phyloP scores from a whole-genome alignment of 2,329 filamentous ascomycete genomes.

The Exophiala spinifera region DNA sequence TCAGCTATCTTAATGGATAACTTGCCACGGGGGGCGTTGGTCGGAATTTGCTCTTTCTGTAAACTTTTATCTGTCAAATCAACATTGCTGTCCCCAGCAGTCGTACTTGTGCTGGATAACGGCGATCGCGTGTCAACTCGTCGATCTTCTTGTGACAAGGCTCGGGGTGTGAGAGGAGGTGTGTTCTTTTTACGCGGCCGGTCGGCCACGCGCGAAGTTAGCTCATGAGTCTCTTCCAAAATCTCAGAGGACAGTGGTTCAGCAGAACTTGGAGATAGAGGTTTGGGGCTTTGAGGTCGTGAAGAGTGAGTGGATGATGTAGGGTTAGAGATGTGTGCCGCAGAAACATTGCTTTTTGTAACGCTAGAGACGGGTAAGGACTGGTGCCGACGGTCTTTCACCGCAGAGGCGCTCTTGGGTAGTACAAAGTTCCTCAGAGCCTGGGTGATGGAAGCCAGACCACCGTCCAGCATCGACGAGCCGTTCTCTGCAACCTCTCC shows the following conservation, averaged over 20 bases:
- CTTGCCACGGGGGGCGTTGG: slow-evolving; percentile 72
- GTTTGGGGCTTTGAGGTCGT: slow-evolving; percentile 48
- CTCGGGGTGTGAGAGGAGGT: slow-evolving; percentile 82
- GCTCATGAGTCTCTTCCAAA: slow-evolving; percentile 55
- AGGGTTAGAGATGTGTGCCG: slow-evolving; percentile 67
- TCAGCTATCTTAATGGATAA: slow-evolving; percentile 85
- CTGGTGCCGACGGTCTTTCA: slow-evolving; percentile 44
- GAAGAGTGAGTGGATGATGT: slow-evolving; percentile 54
- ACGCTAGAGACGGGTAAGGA: slow-evolving; percentile 61
- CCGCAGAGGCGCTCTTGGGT: slow-evolving; percentile 35
- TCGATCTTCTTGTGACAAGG: slow-evolving; percentile 65
- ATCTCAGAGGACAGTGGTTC: slow-evolving; percentile 41
- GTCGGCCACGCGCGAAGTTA: slow-evolving; percentile 73
- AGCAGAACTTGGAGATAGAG: slow-evolving; percentile 45
- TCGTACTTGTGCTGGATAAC: slow-evolving; percentile 22
- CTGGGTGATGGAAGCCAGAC: slow-evolving; percentile 42
- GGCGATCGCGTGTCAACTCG: slow-evolving; percentile 30
- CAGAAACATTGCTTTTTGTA: slow-evolving; percentile 63
- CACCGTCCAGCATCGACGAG: slow-evolving; percentile 38
- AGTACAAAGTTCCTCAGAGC: slow-evolving; percentile 46
- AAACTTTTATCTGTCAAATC: slow-evolving; percentile 10
- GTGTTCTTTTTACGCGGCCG: slow-evolving; percentile 74
- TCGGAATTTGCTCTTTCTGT: slow-evolving; percentile 53
- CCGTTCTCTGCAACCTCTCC: slow-evolving; percentile 41
- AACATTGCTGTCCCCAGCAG: slow-evolving; percentile 28